phyloP scores from a whole-genome alignment of 345 rosid species.

The Sapria himalayana region DNA sequence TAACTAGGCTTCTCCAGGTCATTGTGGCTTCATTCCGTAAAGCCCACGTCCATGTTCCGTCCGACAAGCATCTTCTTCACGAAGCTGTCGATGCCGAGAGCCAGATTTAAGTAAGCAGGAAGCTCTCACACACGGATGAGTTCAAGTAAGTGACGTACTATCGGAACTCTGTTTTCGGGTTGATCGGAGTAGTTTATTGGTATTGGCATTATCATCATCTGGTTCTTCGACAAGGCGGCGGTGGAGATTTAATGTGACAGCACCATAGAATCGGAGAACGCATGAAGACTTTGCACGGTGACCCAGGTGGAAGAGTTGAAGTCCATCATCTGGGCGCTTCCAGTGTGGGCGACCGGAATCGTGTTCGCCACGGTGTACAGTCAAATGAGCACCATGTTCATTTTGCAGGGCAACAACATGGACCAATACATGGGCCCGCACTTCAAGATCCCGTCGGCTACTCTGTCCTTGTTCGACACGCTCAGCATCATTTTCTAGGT shows the following conservation, averaged over 20 bases:
- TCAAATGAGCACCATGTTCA: conserved; percentile 20
- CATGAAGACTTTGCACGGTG: conserved; percentile 26
- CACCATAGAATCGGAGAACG: conserved; percentile 6
- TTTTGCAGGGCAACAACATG: conserved; percentile 20
- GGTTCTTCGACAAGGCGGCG: conserved; percentile 27
- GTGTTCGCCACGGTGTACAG: conserved; percentile 16
- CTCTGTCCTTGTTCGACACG: conserved; percentile 17
- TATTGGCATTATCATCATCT: conserved; percentile 5
- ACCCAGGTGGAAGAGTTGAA: conserved; percentile 32
- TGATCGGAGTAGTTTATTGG: too few relatives aligned
- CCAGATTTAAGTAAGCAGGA: conserved; percentile 8
- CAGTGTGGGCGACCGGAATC: conserved; percentile 20
- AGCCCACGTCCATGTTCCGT: conserved; percentile 2
- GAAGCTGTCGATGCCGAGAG: conserved; percentile 9
- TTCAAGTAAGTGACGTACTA: too few relatives aligned
- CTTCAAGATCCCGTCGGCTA: conserved; percentile 19
- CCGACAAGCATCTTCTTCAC: conserved; percentile 6
- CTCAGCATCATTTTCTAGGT: conserved; percentile 24
- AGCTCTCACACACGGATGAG: conserved; percentile 8
- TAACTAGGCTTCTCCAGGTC: conserved; percentile 11
- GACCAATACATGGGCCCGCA: conserved; percentile 10
- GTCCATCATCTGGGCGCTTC: conserved; percentile 18
- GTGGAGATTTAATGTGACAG: conserved; percentile 12
- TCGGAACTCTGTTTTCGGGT: too few relatives aligned
- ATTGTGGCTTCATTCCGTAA: conserved; percentile 10